Base-by-base conservation (phyloP, 352 stramenopile species). In the Lagenidium sp. region DNA sequence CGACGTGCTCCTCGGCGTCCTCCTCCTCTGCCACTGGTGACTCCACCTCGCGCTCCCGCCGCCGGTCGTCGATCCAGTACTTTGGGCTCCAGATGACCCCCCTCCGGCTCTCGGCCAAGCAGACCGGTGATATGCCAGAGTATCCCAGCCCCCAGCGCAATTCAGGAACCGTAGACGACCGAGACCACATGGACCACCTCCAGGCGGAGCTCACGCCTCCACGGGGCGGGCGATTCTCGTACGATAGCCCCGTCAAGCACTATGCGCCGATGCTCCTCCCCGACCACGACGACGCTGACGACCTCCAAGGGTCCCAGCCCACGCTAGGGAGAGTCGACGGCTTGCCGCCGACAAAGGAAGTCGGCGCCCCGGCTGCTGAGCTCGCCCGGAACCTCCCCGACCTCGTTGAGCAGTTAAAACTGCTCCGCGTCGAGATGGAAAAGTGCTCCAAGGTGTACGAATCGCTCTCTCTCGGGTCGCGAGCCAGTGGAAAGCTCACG, bases 371-470 rank as follows among this genome's bases (percentile, higher is more conserved):
- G 13, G 55, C 51, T 19, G 47, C 56, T 10, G 75, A 88, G 50
- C 58, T 92, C 6, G 66, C 63, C 45, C 59, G 64, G 12, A 83
- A 65, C 32, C 50, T 92, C 28, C 76, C 79, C 12, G 58, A 74
- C 36, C 63, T 92, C 13, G 60, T 92, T 11, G 49, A 58, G 31
- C 59, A 88, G 31, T 64, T 92, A 18, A 67, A 68, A 48, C 53
- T 55, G 35, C 60, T 92, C 8, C 74, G 75, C 19, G 26, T 61
- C 11, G 65, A 83, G 37, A 87, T 89, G 74, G 65, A 84, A 36
- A 70, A 65, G 37, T 82, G 77, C 47, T 78, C 69, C 21, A 70
- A 80, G 42, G 53, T 88, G 21, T 92, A 89, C 60, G 72, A 86
- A 36, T 44, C 70, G 24, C 66, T 83, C 35, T 53, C 68, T 16